These are phyloP conservation scores for Cryphonectria carpinicola DNA, from an alignment of 2,329 filamentous ascomycete species.

Conservation along the genomic window DNA sequence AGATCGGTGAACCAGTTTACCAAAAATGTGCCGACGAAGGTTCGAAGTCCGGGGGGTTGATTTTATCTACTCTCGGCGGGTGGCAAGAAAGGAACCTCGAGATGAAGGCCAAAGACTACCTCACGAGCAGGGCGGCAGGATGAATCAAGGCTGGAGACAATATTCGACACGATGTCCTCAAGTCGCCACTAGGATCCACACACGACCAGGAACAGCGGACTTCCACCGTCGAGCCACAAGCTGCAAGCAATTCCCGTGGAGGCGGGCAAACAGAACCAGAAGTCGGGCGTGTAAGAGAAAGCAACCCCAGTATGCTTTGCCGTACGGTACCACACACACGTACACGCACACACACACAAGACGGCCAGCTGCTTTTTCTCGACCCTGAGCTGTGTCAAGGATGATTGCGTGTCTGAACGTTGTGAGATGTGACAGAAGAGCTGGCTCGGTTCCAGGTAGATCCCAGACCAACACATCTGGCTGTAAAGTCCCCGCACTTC, in stretches of 20 bases:
- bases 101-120: conserved; percentile 26
- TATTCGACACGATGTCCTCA: conserved; percentile 26
- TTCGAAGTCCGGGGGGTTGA: conserved; percentile 22
- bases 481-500: conserved; percentile 18
- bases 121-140: conserved; percentile 24
- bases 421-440: conserved; percentile 19
- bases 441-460: conserved; percentile 25
- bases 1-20: conserved; percentile 15
- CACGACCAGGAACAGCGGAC: conserved; percentile 24
- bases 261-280: conserved; percentile 19
- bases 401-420: conserved; percentile 21
- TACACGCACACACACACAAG: background rate
- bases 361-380: conserved; percentile 13
- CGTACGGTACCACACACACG: background rate
- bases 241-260: conserved; percentile 20
- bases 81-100: conserved; percentile 24
- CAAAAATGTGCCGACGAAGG: background rate
- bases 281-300: conserved; percentile 23
- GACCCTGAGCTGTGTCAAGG: conserved; percentile 10
- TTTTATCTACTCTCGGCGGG: conserved; percentile 26
- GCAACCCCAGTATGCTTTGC: conserved; percentile 15
- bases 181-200: conserved; percentile 29
- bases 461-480: conserved; percentile 23
- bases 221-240: conserved; percentile 23
- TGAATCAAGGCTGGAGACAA: conserved; percentile 24